Base-by-base conservation (phyloP, 495 filamentous ascomycete genomes). In the Penicillium dipodomyicola region DNA sequence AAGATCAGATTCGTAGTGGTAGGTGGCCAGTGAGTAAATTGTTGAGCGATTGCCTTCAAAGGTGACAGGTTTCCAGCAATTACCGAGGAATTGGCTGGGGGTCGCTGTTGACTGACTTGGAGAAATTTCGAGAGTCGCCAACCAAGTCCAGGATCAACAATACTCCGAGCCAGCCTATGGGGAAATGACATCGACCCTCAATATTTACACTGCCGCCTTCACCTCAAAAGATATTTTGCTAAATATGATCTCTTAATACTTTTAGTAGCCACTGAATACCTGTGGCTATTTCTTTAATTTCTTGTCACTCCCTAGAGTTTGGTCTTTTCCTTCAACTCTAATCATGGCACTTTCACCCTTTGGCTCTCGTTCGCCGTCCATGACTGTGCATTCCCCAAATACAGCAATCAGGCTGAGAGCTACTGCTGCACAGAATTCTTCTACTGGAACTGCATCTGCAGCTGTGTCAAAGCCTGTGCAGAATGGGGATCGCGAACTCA, bases 401-500 rank as follows among this genome's bases (percentile, higher is more conserved):
- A 66, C 71, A 29, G 64, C 68, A 48, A 53, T 69, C 40, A 73
- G 72, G 29, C 60, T 72, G 27, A 79, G 72, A 61, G 67, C 71
- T 45, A 63, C 70, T 46, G 64, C 72, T 54, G 60, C 72, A 41
- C 67, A 70, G 44, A 67, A 65, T 41, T 67, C 69, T 45, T 49
- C 59, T 7, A 39, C 62, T 57, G 59, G 46, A 15, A 49, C 59
- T n/a, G 52, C 53, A 25, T 49, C 33, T 47, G 29, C 46, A 35
- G 39, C 57, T 14, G 29, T 23, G 7, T 27, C 39, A 5, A 63
- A 54, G 40, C n/a, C 60, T 44, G 58, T 57, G 7, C 59, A 60
- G n/a, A 54, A 65, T 17, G 52, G 65, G 47, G 68, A 73, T 35
- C 72, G 67, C 40, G 90, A 96, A 62, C 74, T 91, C 5, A 84